These are phyloP conservation scores for Suillus clintonianus DNA, from an alignment of 768 basidiomycete species.

Conservation along the genomic window DNA sequence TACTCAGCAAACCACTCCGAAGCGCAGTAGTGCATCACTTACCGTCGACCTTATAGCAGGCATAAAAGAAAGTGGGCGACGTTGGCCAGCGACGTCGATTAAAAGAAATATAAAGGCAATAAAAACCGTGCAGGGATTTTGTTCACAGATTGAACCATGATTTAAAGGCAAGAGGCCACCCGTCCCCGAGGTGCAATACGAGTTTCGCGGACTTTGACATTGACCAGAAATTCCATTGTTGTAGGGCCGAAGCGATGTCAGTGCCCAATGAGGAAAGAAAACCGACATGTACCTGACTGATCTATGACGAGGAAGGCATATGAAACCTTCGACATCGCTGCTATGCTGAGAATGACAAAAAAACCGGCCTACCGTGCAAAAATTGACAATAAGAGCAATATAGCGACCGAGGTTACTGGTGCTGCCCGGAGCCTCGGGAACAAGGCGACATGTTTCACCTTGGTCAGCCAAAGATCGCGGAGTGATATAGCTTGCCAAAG, in stretches of 20 bases:
- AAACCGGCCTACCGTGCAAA: constrained; percentile 3
- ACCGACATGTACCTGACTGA: not conserved
- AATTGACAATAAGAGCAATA: constrained; percentile 4
- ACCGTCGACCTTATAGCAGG: not conserved
- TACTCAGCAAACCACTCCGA: not conserved
- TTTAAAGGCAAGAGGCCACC: constrained; percentile 22
- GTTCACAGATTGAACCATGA: not conserved
- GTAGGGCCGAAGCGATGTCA: not conserved
- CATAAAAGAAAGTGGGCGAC: constrained; percentile 30
- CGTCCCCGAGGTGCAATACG: constrained; percentile 9
- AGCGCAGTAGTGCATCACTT: not conserved
- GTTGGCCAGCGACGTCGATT: constrained; percentile 48
- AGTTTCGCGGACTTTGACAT: constrained; percentile 11
- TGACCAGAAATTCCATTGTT: constrained; percentile 25
- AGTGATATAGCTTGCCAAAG: not conserved
- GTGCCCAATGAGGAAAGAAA: constrained; percentile 4
- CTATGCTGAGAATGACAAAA: constrained; percentile 25
- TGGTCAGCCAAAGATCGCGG: constrained; percentile 18
- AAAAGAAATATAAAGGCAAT: constrained; percentile 15
- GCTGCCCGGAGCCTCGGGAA: constrained; percentile 13
- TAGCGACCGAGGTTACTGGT: constrained; percentile 6
- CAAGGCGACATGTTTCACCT: constrained; percentile 33
- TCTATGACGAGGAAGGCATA: constrained; percentile 1
- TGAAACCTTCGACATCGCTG: not conserved
- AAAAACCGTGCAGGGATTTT: constrained; percentile 10